Base-by-base conservation (phyloP, 352 stramenopile genomes). In the Globisporangium nagaii region DNA sequence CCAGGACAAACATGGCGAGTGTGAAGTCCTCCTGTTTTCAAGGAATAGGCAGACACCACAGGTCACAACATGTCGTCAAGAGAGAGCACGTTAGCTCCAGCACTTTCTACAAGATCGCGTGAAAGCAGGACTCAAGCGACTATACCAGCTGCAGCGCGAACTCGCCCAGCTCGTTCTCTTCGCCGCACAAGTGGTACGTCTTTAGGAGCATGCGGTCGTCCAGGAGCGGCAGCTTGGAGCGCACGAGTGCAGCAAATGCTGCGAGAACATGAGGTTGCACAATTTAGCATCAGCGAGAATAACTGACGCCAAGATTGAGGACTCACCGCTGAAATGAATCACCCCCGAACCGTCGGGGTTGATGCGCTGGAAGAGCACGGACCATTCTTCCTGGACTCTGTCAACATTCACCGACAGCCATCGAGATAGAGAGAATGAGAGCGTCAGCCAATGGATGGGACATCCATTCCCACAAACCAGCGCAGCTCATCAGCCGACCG, bases 131-230 rank as follows among this genome's bases (percentile, higher is more conserved):
- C n/a, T n/a, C n/a, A n/a, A n/a, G n/a, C n/a, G n/a, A n/a, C n/a
- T n/a, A n/a, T 71, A 88, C 80, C 51, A 69, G 70, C 19, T 73
- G 61, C 39, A 93, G 58, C 39, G 66, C 70, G 31, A 88, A 85
- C 19, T 92, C 79, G n/a, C 79, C 81, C 8, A 89, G 58, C 15
- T 92, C 79, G 44, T 90, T 94, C 52, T 92, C 84, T 73, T 94
- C 79, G 7, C 79, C 80, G 27, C 76, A 90, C 31, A 75, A 65
- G 49, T 90, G 80, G 45, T 84, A 92, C 12, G 86, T 65, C 28
- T 88, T 88, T 53, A 85, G 64, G 27, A 94, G 65, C 1, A 46
- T 62, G 15, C 73, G 74, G 27, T 73, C 65, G 28, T 88, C 73
- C 35, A 87, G 40, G 9, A 44, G n/a, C 22, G 66, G 56, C 8